phyloP scores from a whole-genome alignment of 352 stramenopile genomes.

The Pythium periplocum region DNA sequence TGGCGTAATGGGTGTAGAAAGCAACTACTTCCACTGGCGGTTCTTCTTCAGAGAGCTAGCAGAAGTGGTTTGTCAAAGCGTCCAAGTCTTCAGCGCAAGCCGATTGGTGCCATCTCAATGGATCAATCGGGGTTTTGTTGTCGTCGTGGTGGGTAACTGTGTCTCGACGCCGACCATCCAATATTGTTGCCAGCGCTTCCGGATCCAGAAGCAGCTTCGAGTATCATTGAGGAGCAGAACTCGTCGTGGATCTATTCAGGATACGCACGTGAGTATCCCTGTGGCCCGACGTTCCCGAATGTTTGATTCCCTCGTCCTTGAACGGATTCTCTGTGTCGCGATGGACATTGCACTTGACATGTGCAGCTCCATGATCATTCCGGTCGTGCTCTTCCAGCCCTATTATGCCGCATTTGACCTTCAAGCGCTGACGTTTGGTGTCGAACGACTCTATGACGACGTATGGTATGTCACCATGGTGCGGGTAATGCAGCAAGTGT shows the following conservation, averaged over 20 bases:
- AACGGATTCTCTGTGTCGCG: constrained; percentile 14
- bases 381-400: constrained; percentile 11
- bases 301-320: constrained; percentile 3
- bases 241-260: no score
- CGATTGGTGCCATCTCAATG: background rate
- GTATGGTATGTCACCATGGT: constrained; percentile 19
- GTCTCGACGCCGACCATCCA: no score
- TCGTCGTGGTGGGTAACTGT: no score
- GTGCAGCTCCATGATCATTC: constrained; percentile 8
- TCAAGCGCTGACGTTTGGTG: background rate
- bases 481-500: constrained; percentile 21
- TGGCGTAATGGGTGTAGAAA: constrained; percentile 27
- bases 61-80: constrained; percentile 27
- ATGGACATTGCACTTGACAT: constrained; percentile 16
- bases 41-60: constrained; percentile 29
- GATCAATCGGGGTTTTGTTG: no score
- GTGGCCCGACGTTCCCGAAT: no score
- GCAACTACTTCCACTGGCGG: constrained; percentile 16
- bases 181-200: no score
- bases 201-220: no score
- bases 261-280: no score
- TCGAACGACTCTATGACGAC: constrained; percentile 10
- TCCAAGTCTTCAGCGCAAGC: constrained; percentile 34
- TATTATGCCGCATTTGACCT: constrained; percentile 13
- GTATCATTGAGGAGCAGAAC: no score